Evolutionary conservation across 331 rosid species (phyloP).

Genomic region (Spiraea crenata): DNA sequence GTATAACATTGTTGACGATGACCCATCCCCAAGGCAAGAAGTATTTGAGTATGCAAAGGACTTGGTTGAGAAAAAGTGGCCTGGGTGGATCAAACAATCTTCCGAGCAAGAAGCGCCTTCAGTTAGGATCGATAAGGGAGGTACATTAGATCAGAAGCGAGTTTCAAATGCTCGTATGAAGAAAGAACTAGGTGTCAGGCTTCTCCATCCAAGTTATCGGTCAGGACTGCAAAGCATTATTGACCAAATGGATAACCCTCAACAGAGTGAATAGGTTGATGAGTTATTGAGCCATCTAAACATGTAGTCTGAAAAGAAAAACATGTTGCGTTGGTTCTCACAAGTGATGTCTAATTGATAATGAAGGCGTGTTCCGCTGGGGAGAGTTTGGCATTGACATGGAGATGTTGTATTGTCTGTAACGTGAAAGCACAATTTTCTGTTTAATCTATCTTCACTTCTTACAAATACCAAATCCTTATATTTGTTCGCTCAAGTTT

Average conservation of each 20-base stretch:
- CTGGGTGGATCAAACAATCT: slow-evolving; percentile 35
- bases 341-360: background rate
- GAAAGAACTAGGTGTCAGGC: slow-evolving; percentile 56
- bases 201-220: slow-evolving; percentile 63
- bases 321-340: background rate
- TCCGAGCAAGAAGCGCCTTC: slow-evolving; percentile 14
- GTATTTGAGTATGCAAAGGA: slow-evolving; percentile 72
- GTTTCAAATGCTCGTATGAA: slow-evolving; percentile 68
- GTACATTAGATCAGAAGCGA: slow-evolving; percentile 54
- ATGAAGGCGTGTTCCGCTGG: too few species aligned
- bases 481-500: too few species aligned
- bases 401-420: too few species aligned
- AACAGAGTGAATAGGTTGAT: background rate
- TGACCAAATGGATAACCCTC: slow-evolving; percentile 42
- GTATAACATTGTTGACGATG: slow-evolving; percentile 75
- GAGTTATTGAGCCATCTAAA: background rate
- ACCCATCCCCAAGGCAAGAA: slow-evolving; percentile 77
- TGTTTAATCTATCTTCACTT: too few species aligned
- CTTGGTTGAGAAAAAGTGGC: slow-evolving; percentile 75
- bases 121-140: slow-evolving; percentile 6
- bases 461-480: too few species aligned
- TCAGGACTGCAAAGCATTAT: slow-evolving; percentile 67
- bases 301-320: background rate
- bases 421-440: too few species aligned
- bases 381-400: too few species aligned